A percentile compares a stretch with the other conserved stretches of the same genome.
Conservation (phyloP, 495 filamentous ascomycete species). For the Talaromyces adpressus region DNA sequence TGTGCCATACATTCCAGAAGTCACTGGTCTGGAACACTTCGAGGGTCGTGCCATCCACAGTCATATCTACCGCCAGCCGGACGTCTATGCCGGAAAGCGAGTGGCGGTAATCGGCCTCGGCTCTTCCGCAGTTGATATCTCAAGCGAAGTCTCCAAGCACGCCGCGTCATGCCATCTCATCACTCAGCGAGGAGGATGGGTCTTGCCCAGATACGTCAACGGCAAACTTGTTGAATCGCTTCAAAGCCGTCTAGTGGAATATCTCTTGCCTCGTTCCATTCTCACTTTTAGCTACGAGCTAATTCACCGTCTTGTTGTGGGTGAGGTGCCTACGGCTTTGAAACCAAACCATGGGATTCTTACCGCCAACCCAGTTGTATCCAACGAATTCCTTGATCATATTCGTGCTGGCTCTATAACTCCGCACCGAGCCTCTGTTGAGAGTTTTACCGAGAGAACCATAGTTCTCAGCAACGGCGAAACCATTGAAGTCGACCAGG, state of each 20-base stretch:
- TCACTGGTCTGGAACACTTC: conserved; percentile 15
- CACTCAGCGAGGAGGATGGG: conserved; percentile 15
- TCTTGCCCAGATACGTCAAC: conserved; percentile 16
- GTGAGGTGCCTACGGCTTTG: conserved; percentile 8
- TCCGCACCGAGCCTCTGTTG: conserved; percentile 12
- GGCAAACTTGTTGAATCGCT: conserved; percentile 15
- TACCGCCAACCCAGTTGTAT: conserved; percentile 14
- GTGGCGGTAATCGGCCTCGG: conserved; percentile 24
- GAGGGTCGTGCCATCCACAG: conserved; percentile 22
- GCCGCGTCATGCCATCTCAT: conserved; percentile 14
- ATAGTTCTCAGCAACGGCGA: conserved; percentile 11
- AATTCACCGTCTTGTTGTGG: conserved; percentile 11
- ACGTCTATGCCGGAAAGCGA: conserved; percentile 18
- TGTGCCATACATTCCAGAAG: conserved; percentile 17
- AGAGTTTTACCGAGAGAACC: conserved; percentile 9
- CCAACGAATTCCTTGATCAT: conserved; percentile 13
- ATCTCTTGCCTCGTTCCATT: conserved; percentile 11
- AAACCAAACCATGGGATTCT: conserved; percentile 15
- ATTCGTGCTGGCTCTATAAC: conserved; percentile 13
- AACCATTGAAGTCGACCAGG: conserved; percentile 15
- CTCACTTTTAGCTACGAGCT: conserved; percentile 11
- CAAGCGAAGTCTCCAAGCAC: conserved; percentile 12
- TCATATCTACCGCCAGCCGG: conserved; percentile 20
- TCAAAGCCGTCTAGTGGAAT: conserved; percentile 10
- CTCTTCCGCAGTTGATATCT: conserved; percentile 20